A percentile compares a stretch with the other conserved stretches of the same genome.
Evolutionary conservation across 495 filamentous ascomycete species (phyloP).

Genomic region (Trichocladium antarcticum): DNA sequence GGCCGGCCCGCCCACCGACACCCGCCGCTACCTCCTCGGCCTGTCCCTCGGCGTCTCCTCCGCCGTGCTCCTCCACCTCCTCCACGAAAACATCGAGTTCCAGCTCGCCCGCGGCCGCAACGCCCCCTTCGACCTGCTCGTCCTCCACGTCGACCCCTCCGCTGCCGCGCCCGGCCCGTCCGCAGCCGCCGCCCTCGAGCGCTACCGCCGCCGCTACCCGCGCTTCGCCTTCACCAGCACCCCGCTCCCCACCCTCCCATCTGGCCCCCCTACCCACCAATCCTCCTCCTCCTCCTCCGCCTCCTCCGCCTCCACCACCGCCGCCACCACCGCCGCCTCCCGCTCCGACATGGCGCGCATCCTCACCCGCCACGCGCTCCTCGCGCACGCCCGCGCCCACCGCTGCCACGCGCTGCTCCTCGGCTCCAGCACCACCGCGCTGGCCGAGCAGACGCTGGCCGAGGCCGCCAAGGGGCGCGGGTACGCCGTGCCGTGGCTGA

Average conservation of each 20-base stretch:
- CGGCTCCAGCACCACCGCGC: constrained; percentile 74
- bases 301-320: constrained; percentile 34
- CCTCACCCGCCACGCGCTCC: constrained; percentile 57
- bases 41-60: constrained; percentile 79
- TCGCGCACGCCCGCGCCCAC: constrained; percentile 47
- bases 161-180: not conserved
- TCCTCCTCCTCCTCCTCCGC: constrained; percentile 13
- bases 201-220: constrained; percentile 43
- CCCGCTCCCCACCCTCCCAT: constrained; percentile 47
- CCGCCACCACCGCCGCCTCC: constrained; percentile 63
- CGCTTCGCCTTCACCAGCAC: constrained; percentile 44
- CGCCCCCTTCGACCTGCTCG: constrained; percentile 52
- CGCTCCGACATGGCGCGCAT: constrained; percentile 59
- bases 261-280: constrained; percentile 40
- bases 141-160: constrained; percentile 51
- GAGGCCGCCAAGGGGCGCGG: constrained; percentile 88
- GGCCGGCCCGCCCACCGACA: constrained; percentile 23
- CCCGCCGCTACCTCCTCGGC: constrained; percentile 56
- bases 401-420: constrained; percentile 63
- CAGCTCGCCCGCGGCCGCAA: constrained; percentile 45
- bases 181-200: constrained; percentile 4
- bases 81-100: constrained; percentile 53
- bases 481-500: constrained; percentile 66
- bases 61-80: constrained; percentile 60
- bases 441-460: constrained; percentile 76